Conservation (phyloP, 768 basidiomycete genomes). For the Agrocybe pediades region DNA sequence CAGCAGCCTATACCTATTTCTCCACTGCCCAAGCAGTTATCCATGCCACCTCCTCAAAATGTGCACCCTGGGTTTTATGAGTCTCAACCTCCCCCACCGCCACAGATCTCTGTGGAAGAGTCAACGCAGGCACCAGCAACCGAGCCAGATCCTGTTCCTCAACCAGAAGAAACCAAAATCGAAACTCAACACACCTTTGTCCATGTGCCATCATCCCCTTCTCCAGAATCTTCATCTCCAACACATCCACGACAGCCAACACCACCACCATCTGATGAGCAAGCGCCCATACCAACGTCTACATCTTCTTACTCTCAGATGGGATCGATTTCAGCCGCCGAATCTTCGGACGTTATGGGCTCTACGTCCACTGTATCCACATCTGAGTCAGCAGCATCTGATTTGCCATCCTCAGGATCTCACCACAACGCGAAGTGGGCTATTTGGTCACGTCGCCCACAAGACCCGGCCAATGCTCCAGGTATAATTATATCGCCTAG, state of each 20-base stretch:
- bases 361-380: background rate
- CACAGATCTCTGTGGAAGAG: background rate
- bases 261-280: background rate
- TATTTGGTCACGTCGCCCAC: conserved; percentile 75
- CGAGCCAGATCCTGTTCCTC: background rate
- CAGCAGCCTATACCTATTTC: conserved; percentile 37
- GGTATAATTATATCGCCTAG: conserved; percentile 70
- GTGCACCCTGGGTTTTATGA: conserved; percentile 20
- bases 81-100: conserved; percentile 6
- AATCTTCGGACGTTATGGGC: background rate
- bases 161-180: background rate
- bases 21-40: conserved; percentile 65
- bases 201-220: background rate
- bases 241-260: background rate
- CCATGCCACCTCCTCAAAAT: conserved; percentile 42
- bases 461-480: conserved; percentile 63
- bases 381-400: background rate
- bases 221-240: background rate
- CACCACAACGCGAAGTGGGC: conserved; percentile 43
- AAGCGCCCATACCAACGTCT: conserved; percentile 8
- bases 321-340: conserved; percentile 25
- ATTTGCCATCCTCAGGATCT: background rate
- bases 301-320: conserved; percentile 25
- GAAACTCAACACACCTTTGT: background rate
- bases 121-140: background rate